Base-by-base conservation (phyloP, 2,329 filamentous ascomycete species). In the Ophioceras dolichostomum region DNA sequence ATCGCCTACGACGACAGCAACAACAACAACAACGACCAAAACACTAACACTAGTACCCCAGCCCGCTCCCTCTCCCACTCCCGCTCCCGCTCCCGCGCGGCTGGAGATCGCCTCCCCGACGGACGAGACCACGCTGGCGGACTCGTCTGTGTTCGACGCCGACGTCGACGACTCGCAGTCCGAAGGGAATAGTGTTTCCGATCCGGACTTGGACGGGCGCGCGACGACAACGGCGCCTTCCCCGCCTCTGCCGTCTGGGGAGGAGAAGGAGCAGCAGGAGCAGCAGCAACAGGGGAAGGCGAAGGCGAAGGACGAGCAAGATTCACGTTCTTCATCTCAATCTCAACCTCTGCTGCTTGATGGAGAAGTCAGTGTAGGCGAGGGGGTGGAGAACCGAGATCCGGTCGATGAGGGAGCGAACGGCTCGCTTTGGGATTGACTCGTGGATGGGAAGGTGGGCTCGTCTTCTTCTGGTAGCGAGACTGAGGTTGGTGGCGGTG, bases 71-170 rank as follows among this genome's bases (percentile, higher is more conserved):
- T 26, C 8, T 12, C 22, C 22, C 22, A 26, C 22, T 26, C 22
- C 8, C 22, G 8, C 8, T 8, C 22, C 8, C 22, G 8, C 22
- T 26, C 22, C 39, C 8, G 20, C 27, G 18, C 39, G 36, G 10
- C 24, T 41, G 4, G 44, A 45, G 7, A 19, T 45, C 5, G 22
- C 35, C 1, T 45, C 44, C 13, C 41, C 41, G 22, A 43, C 43
- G 7, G 43, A 43, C 6, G 43, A 40, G 32, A 37, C 39, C 10
- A 37, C 39, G 10, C 20, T 37, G 8, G 36, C 41, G 18, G 34
- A 46, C 24, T 29, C 27, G 10, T 39, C 43, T 27, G 38, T 32
- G 3, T 43, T 38, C 16, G 44, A 46, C 19, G 42, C 32, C 21
- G 42, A 44, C 10, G 39, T 37, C 14, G 38, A 36, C 19, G 38